Conservation (phyloP, 2,329 filamentous ascomycete species). For the Aspergillus sp. region DNA sequence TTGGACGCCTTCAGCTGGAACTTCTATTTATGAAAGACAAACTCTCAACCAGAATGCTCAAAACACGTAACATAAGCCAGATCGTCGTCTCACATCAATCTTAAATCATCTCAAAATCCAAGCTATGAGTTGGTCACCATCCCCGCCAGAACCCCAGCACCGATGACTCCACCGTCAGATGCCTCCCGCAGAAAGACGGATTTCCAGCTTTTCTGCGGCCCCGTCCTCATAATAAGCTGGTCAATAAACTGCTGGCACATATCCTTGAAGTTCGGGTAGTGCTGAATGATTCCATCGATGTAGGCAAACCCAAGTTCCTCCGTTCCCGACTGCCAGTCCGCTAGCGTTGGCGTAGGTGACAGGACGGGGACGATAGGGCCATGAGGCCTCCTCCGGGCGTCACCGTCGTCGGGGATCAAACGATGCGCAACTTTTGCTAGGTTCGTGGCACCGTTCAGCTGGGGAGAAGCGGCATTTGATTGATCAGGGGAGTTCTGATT, state of each 20-base stretch:
- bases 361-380: conserved; percentile 38
- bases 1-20: neutral
- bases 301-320: conserved; percentile 73
- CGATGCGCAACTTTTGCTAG: conserved; percentile 15
- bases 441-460: conserved; percentile 22
- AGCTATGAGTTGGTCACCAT: conserved; percentile 35
- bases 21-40: conserved; percentile 2
- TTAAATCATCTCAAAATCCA: neutral
- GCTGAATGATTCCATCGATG: conserved; percentile 75
- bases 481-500: conserved; percentile 34
- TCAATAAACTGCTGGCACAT: conserved; percentile 71
- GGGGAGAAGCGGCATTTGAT: conserved; percentile 22
- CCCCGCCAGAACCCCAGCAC: conserved; percentile 53
- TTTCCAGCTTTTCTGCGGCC: conserved; percentile 46
- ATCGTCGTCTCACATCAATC: conserved; percentile 9
- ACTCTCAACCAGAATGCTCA: neutral
- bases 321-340: conserved; percentile 42
- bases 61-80: neutral
- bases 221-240: conserved; percentile 46
- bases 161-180: conserved; percentile 54
- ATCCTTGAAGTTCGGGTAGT: conserved; percentile 69
- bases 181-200: conserved; percentile 52
- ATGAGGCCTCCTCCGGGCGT: conserved; percentile 6
- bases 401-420: conserved; percentile 6
- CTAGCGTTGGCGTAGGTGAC: conserved; percentile 30